Conservation (phyloP, 176 grass and related monocot genomes). For the Triticum dicoccoides region DNA sequence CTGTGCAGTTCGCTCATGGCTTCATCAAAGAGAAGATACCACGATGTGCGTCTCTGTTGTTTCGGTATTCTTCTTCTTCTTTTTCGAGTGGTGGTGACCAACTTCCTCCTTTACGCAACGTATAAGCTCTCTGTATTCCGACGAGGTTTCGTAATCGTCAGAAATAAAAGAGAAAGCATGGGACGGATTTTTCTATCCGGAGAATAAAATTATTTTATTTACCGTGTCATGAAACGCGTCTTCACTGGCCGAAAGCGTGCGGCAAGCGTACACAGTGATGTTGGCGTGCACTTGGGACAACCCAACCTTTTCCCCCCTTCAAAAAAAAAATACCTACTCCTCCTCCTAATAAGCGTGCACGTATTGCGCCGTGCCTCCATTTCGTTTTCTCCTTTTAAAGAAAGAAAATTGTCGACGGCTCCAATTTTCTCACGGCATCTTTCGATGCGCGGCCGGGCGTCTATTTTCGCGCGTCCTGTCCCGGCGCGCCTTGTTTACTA, state of each 20-base stretch:
- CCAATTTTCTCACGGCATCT: slow-evolving; percentile 24
- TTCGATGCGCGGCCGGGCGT: neutral
- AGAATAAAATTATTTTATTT: neutral
- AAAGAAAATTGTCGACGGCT: neutral
- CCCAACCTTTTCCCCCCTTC: neutral
- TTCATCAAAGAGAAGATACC: neutral
- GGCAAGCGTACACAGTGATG: slow-evolving; percentile 5
- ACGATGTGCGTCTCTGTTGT: too few relatives aligned
- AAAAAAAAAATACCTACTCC: neutral
- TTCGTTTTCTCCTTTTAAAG: neutral
- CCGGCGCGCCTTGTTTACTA: slow-evolving; percentile 18
- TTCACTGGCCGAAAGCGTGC: slow-evolving; percentile 22
- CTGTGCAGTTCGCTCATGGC: neutral
- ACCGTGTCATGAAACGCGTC: neutral
- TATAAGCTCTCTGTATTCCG: too few relatives aligned
- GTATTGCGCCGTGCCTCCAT: neutral
- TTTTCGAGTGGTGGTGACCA: too few relatives aligned
- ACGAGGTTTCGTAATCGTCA: too few relatives aligned
- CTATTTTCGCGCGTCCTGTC: slow-evolving; percentile 24
- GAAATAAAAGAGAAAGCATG: too few relatives aligned
- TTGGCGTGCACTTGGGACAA: slow-evolving; percentile 27
- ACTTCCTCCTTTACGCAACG: too few relatives aligned
- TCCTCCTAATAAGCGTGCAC: too few relatives aligned
- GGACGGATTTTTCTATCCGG: neutral
- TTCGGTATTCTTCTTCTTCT: too few relatives aligned